Percentiles rank a stretch among this genome's conserved stretches.
Evolutionary conservation across 345 rosid species (phyloP).

Genomic region (Lepidium didymum): DNA sequence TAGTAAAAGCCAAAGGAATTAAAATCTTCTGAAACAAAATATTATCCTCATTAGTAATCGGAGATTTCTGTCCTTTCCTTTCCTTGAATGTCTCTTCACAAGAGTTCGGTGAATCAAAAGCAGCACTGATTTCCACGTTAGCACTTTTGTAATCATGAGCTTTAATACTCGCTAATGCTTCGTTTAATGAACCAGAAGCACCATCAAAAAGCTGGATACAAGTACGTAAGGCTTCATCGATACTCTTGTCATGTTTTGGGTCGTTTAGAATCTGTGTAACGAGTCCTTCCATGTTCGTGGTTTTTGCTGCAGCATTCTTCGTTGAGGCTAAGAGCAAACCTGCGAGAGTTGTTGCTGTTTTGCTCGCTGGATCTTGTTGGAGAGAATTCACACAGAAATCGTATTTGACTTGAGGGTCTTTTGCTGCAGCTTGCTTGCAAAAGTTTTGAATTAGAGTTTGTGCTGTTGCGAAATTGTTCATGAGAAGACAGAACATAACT

Average conservation of each 20-base stretch:
- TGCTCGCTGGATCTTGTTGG: slow-evolving; percentile 25
- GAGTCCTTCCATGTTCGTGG: not conserved
- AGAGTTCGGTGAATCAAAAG: slow-evolving; percentile 26
- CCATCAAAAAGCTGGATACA: slow-evolving; percentile 31
- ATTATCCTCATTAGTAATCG: slow-evolving; percentile 15
- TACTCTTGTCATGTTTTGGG: not conserved
- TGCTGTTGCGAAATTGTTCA: not conserved
- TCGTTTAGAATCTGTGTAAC: not conserved
- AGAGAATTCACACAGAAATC: slow-evolving; percentile 29
- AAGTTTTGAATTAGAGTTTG: slow-evolving; percentile 7
- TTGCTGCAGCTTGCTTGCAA: slow-evolving; percentile 31
- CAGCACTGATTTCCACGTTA: slow-evolving; percentile 25
- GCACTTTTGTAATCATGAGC: slow-evolving; percentile 14
- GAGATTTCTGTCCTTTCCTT: slow-evolving; percentile 1
- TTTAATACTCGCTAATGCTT: slow-evolving; percentile 1
- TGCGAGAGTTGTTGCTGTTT: slow-evolving; percentile 4
- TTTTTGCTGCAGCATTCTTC: not conserved
- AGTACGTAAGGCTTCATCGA: slow-evolving; percentile 3
- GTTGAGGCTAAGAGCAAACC: slow-evolving; percentile 23
- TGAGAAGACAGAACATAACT: slow-evolving; percentile 1
- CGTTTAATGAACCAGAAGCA: not conserved
- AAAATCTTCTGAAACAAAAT: slow-evolving; percentile 29
- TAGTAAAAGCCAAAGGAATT: slow-evolving; percentile 37
- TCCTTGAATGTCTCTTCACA: slow-evolving; percentile 42
- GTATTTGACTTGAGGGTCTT: slow-evolving; percentile 22